Percentiles rank a stretch among this genome's conserved stretches.
Conservation (phyloP, 2,329 filamentous ascomycete genomes). For the Colletotrichum horii region DNA sequence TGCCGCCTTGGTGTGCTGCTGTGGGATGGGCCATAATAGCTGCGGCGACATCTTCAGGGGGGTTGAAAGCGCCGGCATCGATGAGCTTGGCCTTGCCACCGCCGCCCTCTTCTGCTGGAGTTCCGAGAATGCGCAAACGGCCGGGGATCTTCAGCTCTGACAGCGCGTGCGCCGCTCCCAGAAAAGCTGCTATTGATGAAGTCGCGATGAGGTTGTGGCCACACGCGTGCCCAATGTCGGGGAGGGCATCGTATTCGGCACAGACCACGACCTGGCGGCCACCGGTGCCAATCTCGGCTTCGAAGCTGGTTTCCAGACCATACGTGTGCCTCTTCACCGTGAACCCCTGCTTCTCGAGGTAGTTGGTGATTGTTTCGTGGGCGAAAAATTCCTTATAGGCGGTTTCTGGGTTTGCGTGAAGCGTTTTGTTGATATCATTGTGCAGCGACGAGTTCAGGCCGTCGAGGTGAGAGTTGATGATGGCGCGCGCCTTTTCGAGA, state of each 20-base stretch:
- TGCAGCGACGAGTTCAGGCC: conserved; percentile 21
- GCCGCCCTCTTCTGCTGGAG: conserved; percentile 48
- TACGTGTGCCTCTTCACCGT: conserved; percentile 53
- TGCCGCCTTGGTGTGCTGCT: conserved; percentile 8
- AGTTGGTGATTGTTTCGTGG: conserved; percentile 51
- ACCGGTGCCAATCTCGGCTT: conserved; percentile 45
- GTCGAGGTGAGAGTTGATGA: conserved; percentile 25
- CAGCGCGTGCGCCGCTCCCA: conserved; percentile 39
- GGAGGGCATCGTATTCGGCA: conserved; percentile 54
- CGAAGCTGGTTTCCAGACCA: conserved; percentile 57
- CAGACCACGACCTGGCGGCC: conserved; percentile 46
- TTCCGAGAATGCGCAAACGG: conserved; percentile 44
- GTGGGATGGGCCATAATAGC: conserved; percentile 39
- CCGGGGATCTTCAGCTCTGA: conserved; percentile 33
- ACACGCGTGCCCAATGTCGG: conserved; percentile 50
- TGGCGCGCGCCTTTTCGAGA: conserved; percentile 22
- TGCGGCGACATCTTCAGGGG: conserved; percentile 31
- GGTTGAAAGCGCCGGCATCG: conserved; percentile 33
- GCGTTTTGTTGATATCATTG: conserved; percentile 25
- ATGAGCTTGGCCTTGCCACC: conserved; percentile 45
- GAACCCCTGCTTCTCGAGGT: conserved; percentile 50
- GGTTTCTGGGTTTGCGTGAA: conserved; percentile 53
- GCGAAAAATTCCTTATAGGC: conserved; percentile 56
- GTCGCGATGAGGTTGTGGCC: conserved; percentile 52
- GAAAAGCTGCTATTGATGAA: conserved; percentile 42